A percentile compares a stretch with the other conserved stretches of the same genome.
phyloP scores from a whole-genome alignment of 371 early-diverging fungal genomes.

The Mucor plumbeus region DNA sequence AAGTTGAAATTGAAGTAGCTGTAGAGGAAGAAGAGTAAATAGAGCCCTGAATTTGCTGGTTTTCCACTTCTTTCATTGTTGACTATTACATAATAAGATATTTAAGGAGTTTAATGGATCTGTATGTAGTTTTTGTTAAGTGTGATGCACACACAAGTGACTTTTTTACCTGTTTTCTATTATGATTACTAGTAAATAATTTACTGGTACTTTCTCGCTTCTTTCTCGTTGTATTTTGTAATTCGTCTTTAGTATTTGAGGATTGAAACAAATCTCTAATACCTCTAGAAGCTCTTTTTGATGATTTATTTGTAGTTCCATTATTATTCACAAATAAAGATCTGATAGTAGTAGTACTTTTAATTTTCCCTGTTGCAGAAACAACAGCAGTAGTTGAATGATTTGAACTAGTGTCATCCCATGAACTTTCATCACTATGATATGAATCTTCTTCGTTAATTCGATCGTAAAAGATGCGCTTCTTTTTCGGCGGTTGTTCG shows the following conservation, averaged over 20 bases:
- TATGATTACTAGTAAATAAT: background rate
- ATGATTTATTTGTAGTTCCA: background rate
- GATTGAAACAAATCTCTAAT: conserved; percentile 21
- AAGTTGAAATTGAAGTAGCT: conserved; percentile 5
- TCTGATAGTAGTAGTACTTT: background rate
- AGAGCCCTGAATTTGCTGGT: conserved; percentile 4
- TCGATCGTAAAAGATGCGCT: conserved; percentile 10
- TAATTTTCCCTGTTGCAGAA: background rate
- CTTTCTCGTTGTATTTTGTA: conserved; percentile 4
- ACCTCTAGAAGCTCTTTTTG: conserved; percentile 12
- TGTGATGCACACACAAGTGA: too few species aligned
- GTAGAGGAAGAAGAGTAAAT: conserved; percentile 15
- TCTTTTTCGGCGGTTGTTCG: conserved; percentile 23
- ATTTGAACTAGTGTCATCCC: background rate
- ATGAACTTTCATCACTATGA: background rate
- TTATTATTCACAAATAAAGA: background rate
- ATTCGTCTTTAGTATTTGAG: background rate
- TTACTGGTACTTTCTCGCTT: conserved; percentile 14
- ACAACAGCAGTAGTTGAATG: background rate
- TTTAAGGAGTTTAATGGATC: conserved; percentile 4
- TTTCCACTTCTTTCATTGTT: conserved; percentile 8
- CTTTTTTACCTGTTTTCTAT: background rate
- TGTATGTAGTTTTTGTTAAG: background rate
- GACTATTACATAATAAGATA: conserved; percentile 4
- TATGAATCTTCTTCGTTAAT: background rate